Evolutionary conservation across 2,329 filamentous ascomycete genomes (phyloP), one percentile per base, ranked within the genome.

Genomic region (Phyllosticta citrichinensis): DNA sequence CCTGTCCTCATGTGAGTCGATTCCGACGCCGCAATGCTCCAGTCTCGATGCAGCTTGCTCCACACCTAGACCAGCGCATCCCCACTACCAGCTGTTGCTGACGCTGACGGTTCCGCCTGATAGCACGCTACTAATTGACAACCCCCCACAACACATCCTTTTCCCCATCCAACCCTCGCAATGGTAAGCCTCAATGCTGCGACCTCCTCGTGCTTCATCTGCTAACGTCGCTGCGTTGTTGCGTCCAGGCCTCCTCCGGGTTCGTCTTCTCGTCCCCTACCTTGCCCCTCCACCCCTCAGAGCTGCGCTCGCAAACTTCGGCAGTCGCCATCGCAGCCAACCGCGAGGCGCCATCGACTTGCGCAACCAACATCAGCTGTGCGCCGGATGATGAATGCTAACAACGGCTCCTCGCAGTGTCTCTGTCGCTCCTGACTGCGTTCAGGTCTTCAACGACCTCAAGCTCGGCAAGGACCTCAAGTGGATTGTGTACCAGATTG

Each of bases 401-500:
- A 47, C 40, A 5, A 19, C n/a, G 14, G 17, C 24, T 35, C 54
- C 27, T 30, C 20, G 52, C 76, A 91, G 88, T 82, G 87, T 88
- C 68, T 81, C 81, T 73, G 85, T 91, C 70, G 78, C 82, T 66
- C 81, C 83, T 73, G 87, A 92, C 63, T 91, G 88, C 83, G 83
- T 82, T 69, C 70, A 70, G 62, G 74, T 75, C 66, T 93, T 87
- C 83, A 91, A 92, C 77, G 87, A 47, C 40, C 83, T 93, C 67
- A 93, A 93, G 84, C 85, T 91, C 68, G 81, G 78, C 77, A 91
- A 91, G 80, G 81, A 85, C 80, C 71, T 74, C 69, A 92, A 91
- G 79, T 95, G 84, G 83, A 87, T 94, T 79, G 85, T 94, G 81
- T 93, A 84, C 86, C 91, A 91, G 83, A 85, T 94, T 74, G 87